Evolutionary conservation across 2,329 filamentous ascomycete genomes (phyloP), one percentile per base, ranked within the genome.

Genomic region (Herpotrichia juniperi): DNA sequence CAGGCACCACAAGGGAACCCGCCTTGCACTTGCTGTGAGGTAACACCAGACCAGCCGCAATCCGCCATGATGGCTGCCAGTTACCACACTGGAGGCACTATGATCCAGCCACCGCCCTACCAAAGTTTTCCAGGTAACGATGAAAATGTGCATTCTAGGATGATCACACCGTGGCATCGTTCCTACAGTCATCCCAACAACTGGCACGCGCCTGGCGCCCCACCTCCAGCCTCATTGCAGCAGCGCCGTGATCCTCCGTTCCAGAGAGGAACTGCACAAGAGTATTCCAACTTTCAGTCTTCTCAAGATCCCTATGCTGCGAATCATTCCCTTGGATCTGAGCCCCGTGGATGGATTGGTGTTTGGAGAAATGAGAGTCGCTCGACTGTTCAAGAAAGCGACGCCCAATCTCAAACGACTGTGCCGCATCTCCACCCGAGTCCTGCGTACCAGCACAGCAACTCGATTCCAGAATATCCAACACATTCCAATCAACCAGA

Each of bases 361-460:
- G 53, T 46, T 40, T 69, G 66, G 66, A 51, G 37, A 22, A 47
- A 60, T 21, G 16, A 37, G 34, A 39, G 61, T 52, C 64, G 61
- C 46, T 24, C 63, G 7, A 32, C 32, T n/a, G 46, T 50, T 16
- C 45, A 57, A 37, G 69, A 66, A 54, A 57, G 53, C 43, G 57
- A 62, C 28, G 54, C 34, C 25, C 61, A 58, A 37, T 53, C 48
- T 46, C 49, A 51, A 46, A 50, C 58, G 45, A 43, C 61, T 54
- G 58, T 60, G 57, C 58, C 57, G 50, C 63, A 53, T 43, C 44
- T 39, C 37, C 43, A 50, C 35, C 40, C 54, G 28, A 58, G 50
- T 26, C 35, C 51, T 24, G 48, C 61, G 45, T 61, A 58, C 44
- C 63, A 53, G 22, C 45, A 47, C 35, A 19, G 25, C 17, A 14